Percentiles rank a stretch among this genome's conserved stretches.
phyloP scores from a whole-genome alignment of 2,329 filamentous ascomycete species.

The Zasmidium cellare region DNA sequence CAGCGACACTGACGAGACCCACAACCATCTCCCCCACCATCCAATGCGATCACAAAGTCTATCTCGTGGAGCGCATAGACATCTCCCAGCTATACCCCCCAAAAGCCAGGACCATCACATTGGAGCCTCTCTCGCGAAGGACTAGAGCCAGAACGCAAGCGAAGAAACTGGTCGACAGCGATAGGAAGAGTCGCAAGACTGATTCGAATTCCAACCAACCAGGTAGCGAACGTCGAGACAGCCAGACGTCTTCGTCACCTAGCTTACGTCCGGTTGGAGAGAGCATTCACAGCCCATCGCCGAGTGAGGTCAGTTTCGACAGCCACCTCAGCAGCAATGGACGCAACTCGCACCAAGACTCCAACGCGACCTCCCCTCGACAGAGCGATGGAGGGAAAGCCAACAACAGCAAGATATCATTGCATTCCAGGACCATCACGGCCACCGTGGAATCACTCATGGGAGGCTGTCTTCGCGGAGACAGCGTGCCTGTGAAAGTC shows the following conservation, averaged over 20 bases:
- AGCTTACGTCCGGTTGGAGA: constrained; percentile 30
- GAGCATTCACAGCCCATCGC: constrained; percentile 44
- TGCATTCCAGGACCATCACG: constrained; percentile 77
- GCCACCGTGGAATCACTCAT: constrained; percentile 80
- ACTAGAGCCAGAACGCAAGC: constrained; percentile 59
- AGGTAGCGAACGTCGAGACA: constrained; percentile 27
- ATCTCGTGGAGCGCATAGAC: constrained; percentile 79
- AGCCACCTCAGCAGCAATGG: constrained; percentile 11
- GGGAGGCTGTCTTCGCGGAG: constrained; percentile 82
- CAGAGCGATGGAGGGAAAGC: constrained; percentile 50
- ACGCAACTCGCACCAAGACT: constrained; percentile 42
- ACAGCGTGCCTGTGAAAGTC: constrained; percentile 76
- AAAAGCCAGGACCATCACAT: constrained; percentile 77
- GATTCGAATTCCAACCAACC: constrained; percentile 23
- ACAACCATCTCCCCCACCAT: constrained; percentile 79
- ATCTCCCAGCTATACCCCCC: constrained; percentile 73
- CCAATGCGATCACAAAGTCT: constrained; percentile 78
- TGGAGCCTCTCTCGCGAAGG: constrained; percentile 80
- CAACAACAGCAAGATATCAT: constrained; percentile 49
- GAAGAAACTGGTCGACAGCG: constrained; percentile 28
- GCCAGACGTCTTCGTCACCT: constrained; percentile 28
- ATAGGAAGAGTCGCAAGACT: constrained; percentile 27
- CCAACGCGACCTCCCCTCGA: constrained; percentile 40
- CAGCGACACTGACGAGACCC: constrained; percentile 84
- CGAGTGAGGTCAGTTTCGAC: constrained; percentile 49